Conservation (phyloP, 768 basidiomycete genomes). For the Phanerochaete sordida region DNA sequence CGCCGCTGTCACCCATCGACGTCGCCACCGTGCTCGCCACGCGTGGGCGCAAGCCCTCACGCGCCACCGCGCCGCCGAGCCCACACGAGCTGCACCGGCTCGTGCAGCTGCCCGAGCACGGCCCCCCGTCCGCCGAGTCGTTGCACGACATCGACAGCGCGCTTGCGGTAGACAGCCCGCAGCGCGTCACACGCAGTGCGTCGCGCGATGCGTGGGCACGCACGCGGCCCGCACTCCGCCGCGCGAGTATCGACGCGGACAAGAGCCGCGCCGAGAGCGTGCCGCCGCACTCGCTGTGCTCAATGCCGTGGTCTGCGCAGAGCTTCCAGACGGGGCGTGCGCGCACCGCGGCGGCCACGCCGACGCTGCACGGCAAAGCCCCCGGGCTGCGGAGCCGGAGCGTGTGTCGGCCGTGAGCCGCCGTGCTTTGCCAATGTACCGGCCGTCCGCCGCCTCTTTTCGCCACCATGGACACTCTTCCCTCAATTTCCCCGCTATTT, state of each 20-base stretch:
- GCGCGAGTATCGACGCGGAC: constrained; percentile 5
- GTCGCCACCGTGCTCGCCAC: constrained; percentile 7
- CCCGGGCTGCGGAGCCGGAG: constrained; percentile 5
- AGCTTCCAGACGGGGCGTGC: not conserved
- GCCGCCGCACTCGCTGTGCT: constrained; percentile 16
- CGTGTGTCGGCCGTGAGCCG: not conserved
- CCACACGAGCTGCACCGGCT: constrained; percentile 7
- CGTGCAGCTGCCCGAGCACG: constrained; percentile 5
- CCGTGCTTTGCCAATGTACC: no score
- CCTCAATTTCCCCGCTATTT: not conserved
- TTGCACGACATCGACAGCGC: constrained; percentile 7
- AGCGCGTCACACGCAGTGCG: constrained; percentile 2
- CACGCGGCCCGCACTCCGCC: constrained; percentile 8
- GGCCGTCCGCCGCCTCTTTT: no score
- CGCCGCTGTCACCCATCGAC: constrained; percentile 41
- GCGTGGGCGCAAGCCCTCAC: constrained; percentile 17
- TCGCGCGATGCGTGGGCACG: constrained; percentile 5
- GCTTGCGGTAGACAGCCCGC: not conserved
- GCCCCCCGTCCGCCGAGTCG: not conserved
- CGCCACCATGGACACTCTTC: no score
- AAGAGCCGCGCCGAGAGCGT: constrained; percentile 18
- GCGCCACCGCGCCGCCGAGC: not conserved
- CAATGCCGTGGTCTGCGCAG: constrained; percentile 11
- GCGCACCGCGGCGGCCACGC: not conserved
- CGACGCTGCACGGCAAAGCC: not conserved